phyloP scores from a whole-genome alignment of 2,329 filamentous ascomycete species.

The Periconia sp. region DNA sequence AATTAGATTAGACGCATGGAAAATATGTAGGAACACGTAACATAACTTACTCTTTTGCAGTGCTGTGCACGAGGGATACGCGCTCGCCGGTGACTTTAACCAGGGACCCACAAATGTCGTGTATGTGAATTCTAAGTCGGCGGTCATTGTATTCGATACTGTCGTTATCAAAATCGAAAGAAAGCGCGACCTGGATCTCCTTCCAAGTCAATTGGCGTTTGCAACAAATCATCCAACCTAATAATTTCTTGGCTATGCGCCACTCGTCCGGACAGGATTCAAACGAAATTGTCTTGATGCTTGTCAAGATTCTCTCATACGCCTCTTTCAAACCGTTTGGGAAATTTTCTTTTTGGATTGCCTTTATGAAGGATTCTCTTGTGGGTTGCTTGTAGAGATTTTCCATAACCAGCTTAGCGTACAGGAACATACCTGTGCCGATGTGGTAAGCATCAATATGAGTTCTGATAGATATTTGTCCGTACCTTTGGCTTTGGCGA shows the following conservation, averaged over 20 bases:
- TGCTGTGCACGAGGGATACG: conserved; percentile 6
- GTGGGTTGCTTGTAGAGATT: conserved; percentile 19
- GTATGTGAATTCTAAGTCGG: conserved; percentile 20
- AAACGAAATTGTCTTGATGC: conserved; percentile 19
- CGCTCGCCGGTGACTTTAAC: conserved; percentile 6
- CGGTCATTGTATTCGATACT: conserved; percentile 22
- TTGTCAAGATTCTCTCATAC: conserved; percentile 28
- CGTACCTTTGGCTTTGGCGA: conserved; percentile 23
- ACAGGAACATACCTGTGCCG: conserved; percentile 29
- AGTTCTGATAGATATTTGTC: background rate
- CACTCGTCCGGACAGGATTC: conserved; percentile 12
- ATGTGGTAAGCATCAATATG: background rate
- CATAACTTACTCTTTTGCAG: conserved; percentile 20
- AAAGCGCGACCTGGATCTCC: conserved; percentile 30
- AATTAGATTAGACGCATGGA: conserved; percentile 1
- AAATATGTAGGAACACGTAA: background rate
- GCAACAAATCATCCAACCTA: conserved; percentile 31
- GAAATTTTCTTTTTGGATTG: conserved; percentile 17
- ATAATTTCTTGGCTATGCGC: conserved; percentile 17
- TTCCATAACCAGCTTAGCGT: conserved; percentile 27
- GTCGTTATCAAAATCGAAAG: conserved; percentile 19
- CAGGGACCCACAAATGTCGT: conserved; percentile 30
- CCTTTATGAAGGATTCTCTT: conserved; percentile 14
- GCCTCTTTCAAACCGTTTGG: conserved; percentile 21
- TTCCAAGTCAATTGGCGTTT: conserved; percentile 28